Evolutionary conservation across 2,329 filamentous ascomycete genomes (phyloP), one percentile per base, ranked within the genome.

Genomic region (Xylaria sp.): DNA sequence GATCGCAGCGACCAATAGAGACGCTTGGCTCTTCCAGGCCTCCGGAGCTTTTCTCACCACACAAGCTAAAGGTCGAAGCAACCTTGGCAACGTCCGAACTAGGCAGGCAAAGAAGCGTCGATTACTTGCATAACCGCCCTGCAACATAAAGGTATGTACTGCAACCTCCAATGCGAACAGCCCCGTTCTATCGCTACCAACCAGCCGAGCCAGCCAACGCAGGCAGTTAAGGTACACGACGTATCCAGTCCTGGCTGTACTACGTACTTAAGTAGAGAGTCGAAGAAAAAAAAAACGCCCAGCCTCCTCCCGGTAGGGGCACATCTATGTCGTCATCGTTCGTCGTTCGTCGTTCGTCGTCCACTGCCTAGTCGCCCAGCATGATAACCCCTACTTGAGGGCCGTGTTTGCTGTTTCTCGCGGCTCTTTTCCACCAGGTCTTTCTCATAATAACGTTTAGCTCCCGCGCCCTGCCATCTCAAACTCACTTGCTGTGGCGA

Each of bases 261-360:
- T 42, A 56, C 52, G 20, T 18, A 20, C 44, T 7, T 5, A 5
- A 43, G 9, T 18, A 24, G 13, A n/a, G 46, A 13, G 39, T 22
- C 20, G 40, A 39, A 34, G 44, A 50, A 26, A 18, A 22, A n/a
- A 34, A 16, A 13, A 34, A 29, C 45, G 39, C 50, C 49, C 49
- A 51, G 21, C 56, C 41, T 39, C 38, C 49, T 42, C 43, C 29
- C 39, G 48, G 46, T 29, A 38, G 18, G 40, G 43, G 50, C 20
- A 20, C 37, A 44, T 39, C 39, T 20, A 56, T 58, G 49, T 21
- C 52, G 55, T 60, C 58, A 60, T 60, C 47, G 49, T 58, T 56
- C n/a, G 24, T 58, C 52, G 49, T 58, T 56, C n/a, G 24, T 58
- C 52, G 37, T 45, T 39, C 40, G 49, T 45, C 39, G 50, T 57